phyloP scores from a whole-genome alignment of 2,329 filamentous ascomycete genomes.

The Seiridium unicorne region DNA sequence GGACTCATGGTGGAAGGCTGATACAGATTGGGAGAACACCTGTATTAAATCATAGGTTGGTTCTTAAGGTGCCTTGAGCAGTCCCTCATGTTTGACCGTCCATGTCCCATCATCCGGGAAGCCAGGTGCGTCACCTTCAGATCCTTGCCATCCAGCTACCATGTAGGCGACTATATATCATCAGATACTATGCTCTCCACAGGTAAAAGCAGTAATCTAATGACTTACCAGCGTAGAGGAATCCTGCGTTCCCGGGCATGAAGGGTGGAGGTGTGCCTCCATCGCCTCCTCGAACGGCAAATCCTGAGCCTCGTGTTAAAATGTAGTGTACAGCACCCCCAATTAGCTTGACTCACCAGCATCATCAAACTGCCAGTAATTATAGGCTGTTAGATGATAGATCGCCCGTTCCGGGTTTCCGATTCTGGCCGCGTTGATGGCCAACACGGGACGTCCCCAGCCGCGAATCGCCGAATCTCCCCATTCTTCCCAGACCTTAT shows the following conservation, averaged over 20 bases:
- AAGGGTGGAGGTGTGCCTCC: conserved; percentile 31
- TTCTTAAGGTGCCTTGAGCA: conserved; percentile 23
- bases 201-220: background rate
- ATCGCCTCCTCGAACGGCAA: conserved; percentile 26
- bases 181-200: background rate
- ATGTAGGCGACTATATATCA: conserved; percentile 32
- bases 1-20: too few species aligned
- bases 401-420: conserved; percentile 40
- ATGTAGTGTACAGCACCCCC: accelerated
- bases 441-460: conserved; percentile 45
- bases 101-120: conserved; percentile 34
- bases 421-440: conserved; percentile 42
- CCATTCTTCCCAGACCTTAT: conserved; percentile 38
- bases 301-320: conserved; percentile 7
- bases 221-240: conserved; percentile 29
- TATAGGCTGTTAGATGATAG: conserved; percentile 37
- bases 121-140: conserved; percentile 27
- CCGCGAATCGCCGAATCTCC: conserved; percentile 39
- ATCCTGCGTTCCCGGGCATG: conserved; percentile 35
- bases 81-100: conserved; percentile 32
- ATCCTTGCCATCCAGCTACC: conserved; percentile 29
- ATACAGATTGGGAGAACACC: too few species aligned
- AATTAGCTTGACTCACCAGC: conserved; percentile 22
- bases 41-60: background rate
- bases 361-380: conserved; percentile 40